phyloP scores from a whole-genome alignment of 164 flowering plant genomes.

The Akebia trifoliata region DNA sequence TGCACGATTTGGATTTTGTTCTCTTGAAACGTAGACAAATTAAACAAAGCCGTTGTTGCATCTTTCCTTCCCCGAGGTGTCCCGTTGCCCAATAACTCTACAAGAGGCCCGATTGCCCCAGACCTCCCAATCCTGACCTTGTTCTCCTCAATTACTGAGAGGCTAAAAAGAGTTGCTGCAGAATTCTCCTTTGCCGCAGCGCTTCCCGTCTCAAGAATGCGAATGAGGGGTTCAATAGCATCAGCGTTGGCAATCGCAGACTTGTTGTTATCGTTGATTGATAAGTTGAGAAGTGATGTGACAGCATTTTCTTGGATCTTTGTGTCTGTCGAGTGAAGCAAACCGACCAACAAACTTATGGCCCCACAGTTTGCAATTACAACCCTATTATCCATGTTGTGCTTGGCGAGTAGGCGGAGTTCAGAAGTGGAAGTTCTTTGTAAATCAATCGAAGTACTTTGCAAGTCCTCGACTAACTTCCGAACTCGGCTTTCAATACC shows the following conservation, averaged over 20 bases:
- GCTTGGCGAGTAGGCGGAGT: slow-evolving; percentile 67
- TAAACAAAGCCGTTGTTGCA: slow-evolving; percentile 88
- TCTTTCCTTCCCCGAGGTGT: slow-evolving; percentile 90
- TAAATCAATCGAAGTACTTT: slow-evolving; percentile 41
- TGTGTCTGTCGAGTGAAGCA: slow-evolving; percentile 55
- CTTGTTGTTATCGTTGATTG: slow-evolving; percentile 89
- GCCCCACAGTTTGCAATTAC: slow-evolving; percentile 76
- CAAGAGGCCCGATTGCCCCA: slow-evolving; percentile 81
- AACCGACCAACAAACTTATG: slow-evolving; percentile 50
- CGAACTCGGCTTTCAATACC: slow-evolving; percentile 62
- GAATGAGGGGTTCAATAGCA: slow-evolving; percentile 75
- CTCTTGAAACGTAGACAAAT: slow-evolving; percentile 72
- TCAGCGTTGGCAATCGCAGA: slow-evolving; percentile 63
- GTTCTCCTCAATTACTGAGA: slow-evolving; percentile 76
- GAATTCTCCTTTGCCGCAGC: slow-evolving; percentile 81
- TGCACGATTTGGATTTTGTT: slow-evolving; percentile 72
- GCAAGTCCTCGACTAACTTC: slow-evolving; percentile 60
- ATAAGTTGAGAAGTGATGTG: slow-evolving; percentile 81
- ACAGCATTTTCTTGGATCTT: slow-evolving; percentile 73
- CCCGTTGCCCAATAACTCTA: slow-evolving; percentile 76
- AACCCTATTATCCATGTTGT: slow-evolving; percentile 76
- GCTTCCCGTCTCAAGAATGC: slow-evolving; percentile 73
- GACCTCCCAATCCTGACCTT: slow-evolving; percentile 69
- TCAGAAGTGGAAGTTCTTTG: slow-evolving; percentile 56
- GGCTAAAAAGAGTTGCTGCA: slow-evolving; percentile 91